A percentile compares a stretch with the other conserved stretches of the same genome.
phyloP scores from a whole-genome alignment of 495 filamentous ascomycete species.

The Parathielavia appendiculata region DNA sequence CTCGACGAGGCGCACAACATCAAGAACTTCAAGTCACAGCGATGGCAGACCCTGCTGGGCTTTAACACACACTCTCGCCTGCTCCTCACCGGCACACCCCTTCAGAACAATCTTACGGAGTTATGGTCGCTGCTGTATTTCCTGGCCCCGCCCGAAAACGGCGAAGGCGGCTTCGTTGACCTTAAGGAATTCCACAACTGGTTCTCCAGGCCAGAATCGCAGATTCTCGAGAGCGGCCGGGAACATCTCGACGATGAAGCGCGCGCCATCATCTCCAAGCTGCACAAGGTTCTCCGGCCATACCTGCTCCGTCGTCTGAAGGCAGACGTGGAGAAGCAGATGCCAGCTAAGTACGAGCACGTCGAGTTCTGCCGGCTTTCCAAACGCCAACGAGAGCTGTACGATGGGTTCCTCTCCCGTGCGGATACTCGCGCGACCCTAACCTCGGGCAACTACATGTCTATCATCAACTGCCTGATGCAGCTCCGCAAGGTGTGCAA shows the following conservation, averaged over 20 bases:
- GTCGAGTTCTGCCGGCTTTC: slow-evolving; percentile 92
- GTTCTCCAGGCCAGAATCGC: slow-evolving; percentile 87
- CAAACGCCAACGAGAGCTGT: slow-evolving; percentile 89
- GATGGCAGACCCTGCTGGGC: slow-evolving; percentile 90
- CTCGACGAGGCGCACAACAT: slow-evolving; percentile 99
- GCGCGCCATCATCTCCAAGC: slow-evolving; percentile 77
- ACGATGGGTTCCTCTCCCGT: slow-evolving; percentile 95
- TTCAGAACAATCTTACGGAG: slow-evolving; percentile 96
- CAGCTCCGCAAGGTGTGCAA: slow-evolving; percentile 97
- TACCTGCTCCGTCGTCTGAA: slow-evolving; percentile 91
- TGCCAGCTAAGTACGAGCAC: slow-evolving; percentile 97
- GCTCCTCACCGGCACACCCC: slow-evolving; percentile 87
- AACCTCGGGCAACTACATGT: slow-evolving; percentile 92
- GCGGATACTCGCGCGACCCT: slow-evolving; percentile 83
- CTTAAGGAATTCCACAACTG: slow-evolving; percentile 88
- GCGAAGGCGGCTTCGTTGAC: slow-evolving; percentile 82
- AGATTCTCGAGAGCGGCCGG: slow-evolving; percentile 90
- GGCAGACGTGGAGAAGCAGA: slow-evolving; percentile 98
- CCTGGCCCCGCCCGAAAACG: slow-evolving; percentile 82
- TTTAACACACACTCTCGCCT: slow-evolving; percentile 85
- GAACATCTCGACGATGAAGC: slow-evolving; percentile 92
- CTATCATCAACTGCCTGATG: slow-evolving; percentile 98
- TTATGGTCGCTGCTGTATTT: slow-evolving; percentile 97
- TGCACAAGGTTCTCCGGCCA: slow-evolving; percentile 88
- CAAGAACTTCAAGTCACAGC: slow-evolving; percentile 96